A percentile compares a stretch with the other conserved stretches of the same genome.
Conservation (phyloP, 2,329 filamentous ascomycete genomes). For the Emmonsia crescens region DNA sequence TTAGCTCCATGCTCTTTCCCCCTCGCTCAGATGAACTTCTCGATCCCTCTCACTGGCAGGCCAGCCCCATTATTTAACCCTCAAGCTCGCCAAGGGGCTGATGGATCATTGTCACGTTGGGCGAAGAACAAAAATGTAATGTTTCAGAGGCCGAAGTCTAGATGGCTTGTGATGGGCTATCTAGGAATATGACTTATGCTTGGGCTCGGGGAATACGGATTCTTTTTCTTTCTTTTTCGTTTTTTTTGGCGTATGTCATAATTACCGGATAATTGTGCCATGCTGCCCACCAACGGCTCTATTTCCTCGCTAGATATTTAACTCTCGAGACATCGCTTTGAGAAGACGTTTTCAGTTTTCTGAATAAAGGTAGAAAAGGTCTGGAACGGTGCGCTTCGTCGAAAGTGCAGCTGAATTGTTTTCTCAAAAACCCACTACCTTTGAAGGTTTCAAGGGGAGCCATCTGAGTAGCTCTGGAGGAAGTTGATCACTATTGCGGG, state of each 20-base stretch:
- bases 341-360: background rate
- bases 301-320: background rate
- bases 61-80: too few species aligned
- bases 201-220: too few species aligned
- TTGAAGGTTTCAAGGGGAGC: background rate
- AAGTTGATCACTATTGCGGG: background rate
- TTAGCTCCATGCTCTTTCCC: background rate
- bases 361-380: background rate
- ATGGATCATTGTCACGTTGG: background rate
- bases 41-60: background rate
- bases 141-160: background rate
- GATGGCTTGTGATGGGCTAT: too few species aligned
- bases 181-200: too few species aligned
- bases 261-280: background rate
- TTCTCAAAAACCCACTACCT: background rate
- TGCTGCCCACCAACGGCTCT: background rate
- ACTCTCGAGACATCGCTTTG: background rate
- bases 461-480: background rate
- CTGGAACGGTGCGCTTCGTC: background rate
- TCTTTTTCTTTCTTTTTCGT: too few species aligned
- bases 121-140: background rate
- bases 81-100: background rate
- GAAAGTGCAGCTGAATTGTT: background rate
- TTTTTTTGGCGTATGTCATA: too few species aligned
- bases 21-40: background rate